These are phyloP conservation scores for Spathaspora girioi DNA, from an alignment of 805 yeast genomes.

Conservation along the genomic window DNA sequence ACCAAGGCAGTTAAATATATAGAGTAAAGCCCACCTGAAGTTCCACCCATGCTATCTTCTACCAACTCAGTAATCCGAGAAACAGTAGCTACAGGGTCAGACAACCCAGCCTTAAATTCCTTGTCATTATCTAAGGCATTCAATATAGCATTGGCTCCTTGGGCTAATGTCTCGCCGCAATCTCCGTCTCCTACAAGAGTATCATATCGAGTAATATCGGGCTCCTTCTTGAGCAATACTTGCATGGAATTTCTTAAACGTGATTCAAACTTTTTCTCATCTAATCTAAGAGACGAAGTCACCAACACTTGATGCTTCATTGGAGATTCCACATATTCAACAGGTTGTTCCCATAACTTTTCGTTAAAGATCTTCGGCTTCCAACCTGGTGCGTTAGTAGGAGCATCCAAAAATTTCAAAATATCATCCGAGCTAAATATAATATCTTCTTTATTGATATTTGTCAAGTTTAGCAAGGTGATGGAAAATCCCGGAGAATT, in stretches of 20 bases:
- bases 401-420: constrained; percentile 60
- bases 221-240: constrained; percentile 47
- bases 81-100: constrained; percentile 55
- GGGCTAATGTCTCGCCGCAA: constrained; percentile 86
- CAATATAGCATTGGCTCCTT: constrained; percentile 74
- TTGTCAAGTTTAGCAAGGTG: constrained; percentile 69
- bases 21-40: constrained; percentile 91
- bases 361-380: constrained; percentile 37
- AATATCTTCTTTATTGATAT: constrained; percentile 32
- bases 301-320: constrained; percentile 20
- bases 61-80: constrained; percentile 77
- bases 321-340: constrained; percentile 26
- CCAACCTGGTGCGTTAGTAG: constrained; percentile 86
- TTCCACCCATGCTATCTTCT: constrained; percentile 95
- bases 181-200: constrained; percentile 96
- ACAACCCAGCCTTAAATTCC: constrained; percentile 22
- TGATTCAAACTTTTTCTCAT: constrained; percentile 44
- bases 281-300: constrained; percentile 26
- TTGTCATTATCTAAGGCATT: constrained; percentile 42
- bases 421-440: constrained; percentile 23
- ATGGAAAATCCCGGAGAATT: constrained; percentile 91
- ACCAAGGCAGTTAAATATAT: constrained; percentile 79
- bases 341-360: constrained; percentile 22
- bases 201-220: constrained; percentile 79
- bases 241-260: constrained; percentile 45